A percentile compares a stretch with the other conserved stretches of the same genome.
phyloP scores from a whole-genome alignment of 805 yeast species.

The Ogataea salicorniae region DNA sequence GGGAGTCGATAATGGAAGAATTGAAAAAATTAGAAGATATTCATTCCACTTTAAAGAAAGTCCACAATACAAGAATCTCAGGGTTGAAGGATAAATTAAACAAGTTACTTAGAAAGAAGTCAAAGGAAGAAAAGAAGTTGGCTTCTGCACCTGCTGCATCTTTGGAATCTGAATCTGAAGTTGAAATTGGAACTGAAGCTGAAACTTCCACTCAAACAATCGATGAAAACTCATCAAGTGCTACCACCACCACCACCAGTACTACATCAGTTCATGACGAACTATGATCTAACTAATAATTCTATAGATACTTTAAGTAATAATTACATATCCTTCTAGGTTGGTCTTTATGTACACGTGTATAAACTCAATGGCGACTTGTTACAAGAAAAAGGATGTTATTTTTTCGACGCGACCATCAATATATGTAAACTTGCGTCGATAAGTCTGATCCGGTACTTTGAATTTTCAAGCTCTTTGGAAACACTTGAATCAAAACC shows the following conservation, averaged over 20 bases:
- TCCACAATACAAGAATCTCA: slow-evolving; percentile 27
- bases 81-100: slow-evolving; percentile 20
- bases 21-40: slow-evolving; percentile 14
- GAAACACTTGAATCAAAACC: no score
- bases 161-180: background rate
- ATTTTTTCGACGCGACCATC: no score
- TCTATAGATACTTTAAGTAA: background rate
- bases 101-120: slow-evolving; percentile 16
- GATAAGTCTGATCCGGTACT: no score
- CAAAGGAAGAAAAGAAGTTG: slow-evolving; percentile 10
- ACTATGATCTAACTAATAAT: slow-evolving; percentile 1
- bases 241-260: slow-evolving; percentile 1
- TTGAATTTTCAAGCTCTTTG: no score
- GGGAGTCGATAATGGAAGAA: slow-evolving; percentile 18
- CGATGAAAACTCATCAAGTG: background rate
- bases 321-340: no score
- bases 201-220: background rate
- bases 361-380: no score
- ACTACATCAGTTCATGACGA: slow-evolving; percentile 4
- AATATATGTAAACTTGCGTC: no score
- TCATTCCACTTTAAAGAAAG: slow-evolving; percentile 16
- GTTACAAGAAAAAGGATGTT: no score
- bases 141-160: slow-evolving; percentile 2
- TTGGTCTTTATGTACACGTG: no score
- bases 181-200: background rate